Percentiles rank a stretch among this genome's conserved stretches.
Conservation (phyloP, 1,139 yeast species). For the Hemisphaericaspora subhashii region DNA sequence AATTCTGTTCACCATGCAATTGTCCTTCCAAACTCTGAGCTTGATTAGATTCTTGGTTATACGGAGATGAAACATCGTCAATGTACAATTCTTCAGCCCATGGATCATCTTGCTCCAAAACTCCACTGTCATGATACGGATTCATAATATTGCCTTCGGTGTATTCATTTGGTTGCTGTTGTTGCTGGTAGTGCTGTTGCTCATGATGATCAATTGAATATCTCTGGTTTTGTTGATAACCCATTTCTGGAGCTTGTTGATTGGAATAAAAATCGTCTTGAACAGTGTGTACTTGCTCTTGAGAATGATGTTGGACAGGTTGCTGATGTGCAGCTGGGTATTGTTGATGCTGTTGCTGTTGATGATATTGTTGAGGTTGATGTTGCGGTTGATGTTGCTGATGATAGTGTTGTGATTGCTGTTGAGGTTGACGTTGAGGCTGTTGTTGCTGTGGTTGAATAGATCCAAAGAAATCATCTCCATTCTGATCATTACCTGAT, state of each 20-base stretch:
- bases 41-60: not conserved
- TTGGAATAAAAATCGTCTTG: not conserved
- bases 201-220: not conserved
- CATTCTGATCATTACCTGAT: not conserved
- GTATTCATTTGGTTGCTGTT: conserved; percentile 1
- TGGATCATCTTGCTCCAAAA: conserved; percentile 1
- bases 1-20: no score
- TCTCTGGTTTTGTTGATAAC: not conserved
- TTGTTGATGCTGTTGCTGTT: not conserved
- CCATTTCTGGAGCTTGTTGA: not conserved
- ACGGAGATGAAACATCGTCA: not conserved
- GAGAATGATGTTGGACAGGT: not conserved
- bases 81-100: conserved; percentile 2
- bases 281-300: not conserved
- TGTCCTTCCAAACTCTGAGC: not conserved
- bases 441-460: not conserved
- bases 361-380: not conserved
- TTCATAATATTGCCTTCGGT: not conserved
- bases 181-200: not conserved
- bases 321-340: not conserved
- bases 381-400: not conserved
- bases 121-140: not conserved
- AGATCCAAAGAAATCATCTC: not conserved
- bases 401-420: not conserved
- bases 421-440: not conserved